These are phyloP conservation scores for Phragmites australis DNA, from an alignment of 176 grass and related monocot genomes.

Conservation along the genomic window DNA sequence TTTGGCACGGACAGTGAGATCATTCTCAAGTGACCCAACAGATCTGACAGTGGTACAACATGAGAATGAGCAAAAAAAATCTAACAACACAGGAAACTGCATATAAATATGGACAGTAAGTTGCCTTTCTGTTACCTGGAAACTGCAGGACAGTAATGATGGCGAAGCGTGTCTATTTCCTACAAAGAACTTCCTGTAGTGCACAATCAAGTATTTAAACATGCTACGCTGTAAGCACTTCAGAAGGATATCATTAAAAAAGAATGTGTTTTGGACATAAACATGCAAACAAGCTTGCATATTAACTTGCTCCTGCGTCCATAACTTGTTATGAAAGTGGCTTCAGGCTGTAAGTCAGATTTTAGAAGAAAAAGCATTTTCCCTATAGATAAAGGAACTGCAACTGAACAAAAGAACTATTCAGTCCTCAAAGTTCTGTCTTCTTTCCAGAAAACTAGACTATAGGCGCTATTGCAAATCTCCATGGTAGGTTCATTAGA, in stretches of 20 bases:
- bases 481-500: not conserved
- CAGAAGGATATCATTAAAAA: slow-evolving; percentile 1
- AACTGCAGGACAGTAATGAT: slow-evolving; percentile 85
- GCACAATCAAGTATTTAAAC: slow-evolving; percentile 24
- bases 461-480: not conserved
- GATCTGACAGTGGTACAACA: slow-evolving; percentile 55
- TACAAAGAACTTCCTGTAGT: slow-evolving; percentile 83
- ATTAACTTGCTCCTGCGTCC: not conserved
- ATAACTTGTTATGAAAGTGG: not conserved
- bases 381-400: not conserved
- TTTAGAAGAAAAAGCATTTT: not conserved
- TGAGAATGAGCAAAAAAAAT: slow-evolving; percentile 31
- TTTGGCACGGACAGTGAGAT: slow-evolving; percentile 89
- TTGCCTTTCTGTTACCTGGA: slow-evolving; percentile 60
- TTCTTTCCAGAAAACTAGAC: not conserved
- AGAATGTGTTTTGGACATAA: slow-evolving; percentile 5
- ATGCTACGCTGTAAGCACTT: not conserved
- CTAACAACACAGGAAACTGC: slow-evolving; percentile 18
- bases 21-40: slow-evolving; percentile 79
- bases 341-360: slow-evolving; percentile 5
- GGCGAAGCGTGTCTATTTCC: slow-evolving; percentile 86
- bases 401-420: not conserved
- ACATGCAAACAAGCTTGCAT: slow-evolving; percentile 22
- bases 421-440: not conserved
- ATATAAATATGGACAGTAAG: slow-evolving; percentile 12